A percentile compares a stretch with the other conserved stretches of the same genome.
Conservation (phyloP, 2,329 filamentous ascomycete species). For the Apiospora saccharicola region DNA sequence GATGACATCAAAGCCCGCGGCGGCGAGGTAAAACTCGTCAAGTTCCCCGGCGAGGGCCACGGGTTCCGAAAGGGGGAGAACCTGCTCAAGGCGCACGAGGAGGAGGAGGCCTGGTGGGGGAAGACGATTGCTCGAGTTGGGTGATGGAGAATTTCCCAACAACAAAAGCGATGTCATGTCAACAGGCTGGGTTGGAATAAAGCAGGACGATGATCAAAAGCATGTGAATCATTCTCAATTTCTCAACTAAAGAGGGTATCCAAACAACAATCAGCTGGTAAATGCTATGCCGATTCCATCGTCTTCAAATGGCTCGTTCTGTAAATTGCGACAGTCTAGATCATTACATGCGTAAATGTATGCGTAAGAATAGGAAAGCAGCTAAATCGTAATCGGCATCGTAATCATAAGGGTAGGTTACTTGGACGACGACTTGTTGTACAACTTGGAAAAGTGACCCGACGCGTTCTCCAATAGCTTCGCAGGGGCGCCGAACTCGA, state of each 20-base stretch:
- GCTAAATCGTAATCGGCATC: not conserved
- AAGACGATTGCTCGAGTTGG: constrained; percentile 37
- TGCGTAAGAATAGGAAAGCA: not conserved
- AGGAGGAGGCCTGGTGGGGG: constrained; percentile 57
- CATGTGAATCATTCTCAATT: not conserved
- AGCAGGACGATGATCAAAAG: not conserved
- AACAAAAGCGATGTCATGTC: not conserved
- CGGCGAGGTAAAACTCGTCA: constrained; percentile 54
- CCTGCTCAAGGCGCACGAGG: constrained; percentile 47
- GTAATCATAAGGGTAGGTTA: not conserved
- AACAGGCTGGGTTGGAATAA: not conserved
- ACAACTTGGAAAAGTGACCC: constrained; percentile 26
- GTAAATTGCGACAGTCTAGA: not conserved
- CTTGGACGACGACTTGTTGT: constrained; percentile 14
- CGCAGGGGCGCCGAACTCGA: constrained; percentile 40
- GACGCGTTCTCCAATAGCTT: constrained; percentile 20
- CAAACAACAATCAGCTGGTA: not conserved
- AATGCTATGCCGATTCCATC: not conserved
- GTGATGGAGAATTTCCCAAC: not conserved
- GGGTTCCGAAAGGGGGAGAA: constrained; percentile 53
- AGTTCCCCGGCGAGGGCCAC: constrained; percentile 59
- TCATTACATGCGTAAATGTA: not conserved
- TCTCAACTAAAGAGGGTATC: constrained; percentile 6
- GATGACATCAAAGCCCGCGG: constrained; percentile 50
- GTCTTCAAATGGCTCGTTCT: not conserved